A percentile compares a stretch with the other conserved stretches of the same genome.
These are phyloP conservation scores for Selaginella moellendorffii DNA, from an alignment of 75 land plant genomes.

Conservation along the genomic window DNA sequence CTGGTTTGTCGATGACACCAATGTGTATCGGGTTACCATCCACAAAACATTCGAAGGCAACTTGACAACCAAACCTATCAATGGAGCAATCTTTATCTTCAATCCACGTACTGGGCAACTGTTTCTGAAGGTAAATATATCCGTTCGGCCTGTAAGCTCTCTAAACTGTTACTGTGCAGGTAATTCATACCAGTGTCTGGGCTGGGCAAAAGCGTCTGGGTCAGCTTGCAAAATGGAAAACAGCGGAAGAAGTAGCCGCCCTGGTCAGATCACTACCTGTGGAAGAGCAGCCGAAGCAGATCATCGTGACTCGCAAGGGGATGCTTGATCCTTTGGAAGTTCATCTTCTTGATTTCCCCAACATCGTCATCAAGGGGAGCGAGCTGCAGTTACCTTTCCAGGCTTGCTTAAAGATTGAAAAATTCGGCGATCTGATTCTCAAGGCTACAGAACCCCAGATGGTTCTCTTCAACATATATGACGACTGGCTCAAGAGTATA, in stretches of 20 bases:
- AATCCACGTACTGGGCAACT: constrained; percentile 99
- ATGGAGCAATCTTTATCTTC: constrained; percentile 98
- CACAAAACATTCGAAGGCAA: constrained; percentile 99
- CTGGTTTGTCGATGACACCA: constrained; percentile 99
- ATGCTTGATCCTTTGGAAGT: constrained; percentile 99
- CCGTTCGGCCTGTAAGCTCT: neutral
- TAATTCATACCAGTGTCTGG: constrained; percentile 99
- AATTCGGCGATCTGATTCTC: constrained; percentile 92
- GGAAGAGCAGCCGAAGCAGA: constrained; percentile 99
- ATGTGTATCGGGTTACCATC: constrained; percentile 98
- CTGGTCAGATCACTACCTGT: constrained; percentile 92
- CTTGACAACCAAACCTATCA: constrained; percentile 96
- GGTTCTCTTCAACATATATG: constrained; percentile 98
- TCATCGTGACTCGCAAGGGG: constrained; percentile 98
- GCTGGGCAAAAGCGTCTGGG: constrained; percentile 99
- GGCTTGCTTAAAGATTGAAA: constrained; percentile 98
- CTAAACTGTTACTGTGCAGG: constrained; percentile 29
- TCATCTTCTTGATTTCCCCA: constrained; percentile 97
- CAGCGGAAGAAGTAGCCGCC: constrained; percentile 99
- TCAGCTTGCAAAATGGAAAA: constrained; percentile 99
- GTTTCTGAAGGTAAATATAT: constrained; percentile 66
- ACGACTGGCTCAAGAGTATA: constrained; percentile 98
- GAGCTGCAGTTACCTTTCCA: constrained; percentile 98
- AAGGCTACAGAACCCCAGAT: constrained; percentile 99
- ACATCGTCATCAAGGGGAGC: constrained; percentile 98